Percentiles rank a stretch among this genome's conserved stretches.
phyloP scores from a whole-genome alignment of 148 eudicot genomes.

The Rhododendron ferrugineum region DNA sequence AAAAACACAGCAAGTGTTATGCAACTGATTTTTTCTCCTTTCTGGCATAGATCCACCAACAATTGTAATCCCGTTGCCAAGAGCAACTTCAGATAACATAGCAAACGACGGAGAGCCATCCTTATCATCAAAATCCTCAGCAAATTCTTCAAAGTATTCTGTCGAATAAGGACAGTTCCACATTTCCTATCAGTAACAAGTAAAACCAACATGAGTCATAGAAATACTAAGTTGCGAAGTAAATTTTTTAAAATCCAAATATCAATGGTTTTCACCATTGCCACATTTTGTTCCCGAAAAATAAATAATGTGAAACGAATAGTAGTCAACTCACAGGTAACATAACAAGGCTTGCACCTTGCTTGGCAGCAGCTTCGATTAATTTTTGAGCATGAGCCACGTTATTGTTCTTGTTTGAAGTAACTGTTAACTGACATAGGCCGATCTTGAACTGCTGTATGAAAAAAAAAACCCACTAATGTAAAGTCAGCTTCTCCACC shows the following conservation, averaged over 20 bases:
- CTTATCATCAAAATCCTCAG: constrained; percentile 28
- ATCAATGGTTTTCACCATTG: neutral
- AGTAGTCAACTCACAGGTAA: constrained; percentile 23
- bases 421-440: constrained; percentile 29
- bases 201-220: neutral
- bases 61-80: constrained; percentile 27
- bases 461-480: neutral
- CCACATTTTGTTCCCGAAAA: neutral
- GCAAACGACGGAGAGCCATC: constrained; percentile 24
- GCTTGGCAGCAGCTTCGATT: constrained; percentile 17
- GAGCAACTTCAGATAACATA: constrained; percentile 47
- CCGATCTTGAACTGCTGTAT: constrained; percentile 30
- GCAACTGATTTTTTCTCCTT: constrained; percentile 25
- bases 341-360: constrained; percentile 29
- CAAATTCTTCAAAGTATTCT: constrained; percentile 23
- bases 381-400: constrained; percentile 12
- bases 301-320: too few species aligned
- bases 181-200: constrained; percentile 27
- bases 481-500: neutral
- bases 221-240: neutral
- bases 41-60: constrained; percentile 55
- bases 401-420: constrained; percentile 25
- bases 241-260: neutral
- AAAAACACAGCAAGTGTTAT: constrained; percentile 55
- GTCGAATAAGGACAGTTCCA: constrained; percentile 40